Evolutionary conservation across 805 yeast species (phyloP), one percentile per base, ranked within the genome.

Genomic region (Ogataea ganodermae): DNA sequence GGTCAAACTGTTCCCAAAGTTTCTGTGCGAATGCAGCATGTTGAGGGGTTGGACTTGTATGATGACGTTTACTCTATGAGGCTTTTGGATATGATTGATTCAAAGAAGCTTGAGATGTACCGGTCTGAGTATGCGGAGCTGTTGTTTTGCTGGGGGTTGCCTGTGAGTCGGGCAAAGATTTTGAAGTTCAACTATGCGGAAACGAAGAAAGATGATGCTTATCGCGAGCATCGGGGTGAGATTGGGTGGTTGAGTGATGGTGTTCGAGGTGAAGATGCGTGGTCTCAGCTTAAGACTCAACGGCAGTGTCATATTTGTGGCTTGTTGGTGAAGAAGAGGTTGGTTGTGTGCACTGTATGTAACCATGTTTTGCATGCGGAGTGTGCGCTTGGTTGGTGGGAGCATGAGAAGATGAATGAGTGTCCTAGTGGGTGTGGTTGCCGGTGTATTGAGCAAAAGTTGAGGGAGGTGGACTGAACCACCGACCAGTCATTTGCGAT

Each of bases 381-480:
- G 18, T 91, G 98, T 69, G 94, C 96, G 0, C 67, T 74, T 16
- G 75, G 75, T 42, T 91, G 98, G 97, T 89, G 95, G 89, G 66
- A 67, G 6, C 56, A 62, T 1, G 69, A 59, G 21, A 62, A 63
- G 7, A 68, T 71, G 48, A 53, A 53, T 0, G 86, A 84, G 57
- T 89, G 96, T 65, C 83, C 95, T 0, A 77, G 86, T 38, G 96
- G 96, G 0, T 89, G 96, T 71, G 96, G 96, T 0, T 89, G 96
- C 58, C 52, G 60, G 4, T 89, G 96, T 66, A 62, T 80, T 9
- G 71, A 55, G 8, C 51, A 53, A 18, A 46, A 49, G 23, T 45
- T 50, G 24, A 32, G 52, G 20, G 56, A 51, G 38, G 23, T 43
- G 18, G 50, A 49, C 6, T 30, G 33, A 30, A n/a, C n/a, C n/a